phyloP scores from a whole-genome alignment of 352 stramenopile species.

The Phytophthora meadii region DNA sequence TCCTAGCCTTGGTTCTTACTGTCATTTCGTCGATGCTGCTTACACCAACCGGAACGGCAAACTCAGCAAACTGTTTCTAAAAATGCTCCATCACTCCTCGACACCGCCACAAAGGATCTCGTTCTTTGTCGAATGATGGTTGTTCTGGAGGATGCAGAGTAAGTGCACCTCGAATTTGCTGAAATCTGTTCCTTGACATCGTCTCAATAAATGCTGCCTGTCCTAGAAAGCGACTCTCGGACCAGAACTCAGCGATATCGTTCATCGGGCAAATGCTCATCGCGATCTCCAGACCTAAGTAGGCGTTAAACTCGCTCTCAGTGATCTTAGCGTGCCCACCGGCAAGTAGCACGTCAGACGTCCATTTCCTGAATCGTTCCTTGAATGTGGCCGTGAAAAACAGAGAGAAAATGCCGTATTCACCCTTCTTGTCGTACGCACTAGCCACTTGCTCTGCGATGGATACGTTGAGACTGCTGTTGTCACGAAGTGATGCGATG shows the following conservation, averaged over 20 bases:
- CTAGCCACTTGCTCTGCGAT: too few species aligned
- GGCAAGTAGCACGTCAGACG: too few species aligned
- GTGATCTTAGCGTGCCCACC: too few species aligned
- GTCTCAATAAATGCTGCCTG: slow-evolving; percentile 14
- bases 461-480: too few species aligned
- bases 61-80: slow-evolving; percentile 12
- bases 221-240: slow-evolving; percentile 1
- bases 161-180: slow-evolving; percentile 6
- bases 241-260: slow-evolving; percentile 19
- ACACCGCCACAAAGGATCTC: slow-evolving; percentile 9
- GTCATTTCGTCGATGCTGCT: slow-evolving; percentile 24
- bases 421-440: too few species aligned
- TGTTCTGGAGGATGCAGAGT: slow-evolving; percentile 4
- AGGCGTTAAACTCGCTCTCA: not conserved
- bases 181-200: slow-evolving; percentile 14
- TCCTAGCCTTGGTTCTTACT: slow-evolving; percentile 4
- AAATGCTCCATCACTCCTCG: slow-evolving; percentile 1
- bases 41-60: slow-evolving; percentile 1
- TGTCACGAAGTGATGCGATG: too few species aligned
- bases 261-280: slow-evolving; percentile 17
- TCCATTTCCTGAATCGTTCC: too few species aligned
- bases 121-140: not conserved
- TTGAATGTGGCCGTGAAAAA: too few species aligned
- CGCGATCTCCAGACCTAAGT: slow-evolving; percentile 18
- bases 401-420: too few species aligned